Conservation (phyloP, 768 basidiomycete genomes). For the Pisolithus orientalis region DNA sequence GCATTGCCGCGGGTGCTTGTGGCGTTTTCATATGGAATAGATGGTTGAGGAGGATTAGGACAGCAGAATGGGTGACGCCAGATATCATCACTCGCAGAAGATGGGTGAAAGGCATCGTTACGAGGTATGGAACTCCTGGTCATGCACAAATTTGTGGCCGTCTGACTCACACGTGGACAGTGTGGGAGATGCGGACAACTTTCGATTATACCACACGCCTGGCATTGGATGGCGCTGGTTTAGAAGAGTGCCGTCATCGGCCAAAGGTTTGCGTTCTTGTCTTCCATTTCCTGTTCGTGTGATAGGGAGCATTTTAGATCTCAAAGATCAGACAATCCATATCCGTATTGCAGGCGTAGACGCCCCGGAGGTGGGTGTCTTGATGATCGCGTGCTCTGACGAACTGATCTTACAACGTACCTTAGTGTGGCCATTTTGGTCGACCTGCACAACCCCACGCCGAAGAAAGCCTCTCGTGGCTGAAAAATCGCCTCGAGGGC, state of each 20-base stretch:
- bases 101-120: conserved; percentile 76
- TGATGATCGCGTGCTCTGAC: neutral
- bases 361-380: conserved; percentile 71
- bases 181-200: conserved; percentile 86
- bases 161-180: conserved; percentile 28
- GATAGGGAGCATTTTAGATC: conserved; percentile 35
- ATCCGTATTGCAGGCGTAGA: conserved; percentile 89
- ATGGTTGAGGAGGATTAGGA: conserved; percentile 52
- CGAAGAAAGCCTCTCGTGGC: conserved; percentile 70
- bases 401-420: neutral
- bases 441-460: conserved; percentile 69
- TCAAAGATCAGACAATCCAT: conserved; percentile 78
- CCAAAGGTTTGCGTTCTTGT: conserved; percentile 41
- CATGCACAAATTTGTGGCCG: neutral
- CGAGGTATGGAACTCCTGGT: conserved; percentile 42
- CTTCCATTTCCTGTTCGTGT: neutral
- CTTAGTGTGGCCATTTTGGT: conserved; percentile 78
- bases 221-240: conserved; percentile 66
- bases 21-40: conserved; percentile 32
- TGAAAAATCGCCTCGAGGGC: conserved; percentile 50
- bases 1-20: neutral
- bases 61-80: conserved; percentile 61
- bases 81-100: conserved; percentile 44
- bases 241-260: conserved; percentile 49
- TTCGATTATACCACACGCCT: conserved; percentile 80